These are phyloP conservation scores for Penicillium chermesinum DNA, from an alignment of 495 filamentous ascomycete genomes.

Conservation along the genomic window DNA sequence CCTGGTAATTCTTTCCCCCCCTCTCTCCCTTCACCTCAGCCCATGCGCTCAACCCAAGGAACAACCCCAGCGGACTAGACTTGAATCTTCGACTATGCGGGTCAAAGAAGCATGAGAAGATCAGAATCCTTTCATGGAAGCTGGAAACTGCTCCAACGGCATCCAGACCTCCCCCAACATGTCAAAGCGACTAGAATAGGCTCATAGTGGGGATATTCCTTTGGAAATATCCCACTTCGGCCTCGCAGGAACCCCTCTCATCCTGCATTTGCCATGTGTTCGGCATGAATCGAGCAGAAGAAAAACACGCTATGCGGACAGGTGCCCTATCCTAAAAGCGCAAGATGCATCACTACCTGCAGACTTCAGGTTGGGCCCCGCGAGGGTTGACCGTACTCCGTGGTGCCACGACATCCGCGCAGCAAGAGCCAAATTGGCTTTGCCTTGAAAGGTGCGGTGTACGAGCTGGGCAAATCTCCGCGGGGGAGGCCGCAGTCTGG, in stretches of 20 bases:
- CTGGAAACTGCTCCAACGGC: background rate
- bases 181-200: background rate
- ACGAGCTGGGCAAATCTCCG: background rate
- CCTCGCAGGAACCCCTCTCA: conserved; percentile 2
- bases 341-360: conserved; percentile 16
- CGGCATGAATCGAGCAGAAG: conserved; percentile 4
- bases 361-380: conserved; percentile 19
- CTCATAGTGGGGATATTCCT: background rate
- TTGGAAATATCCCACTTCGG: background rate
- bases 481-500: background rate
- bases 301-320: background rate
- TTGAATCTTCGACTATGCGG: background rate
- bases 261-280: conserved; percentile 17
- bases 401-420: conserved; percentile 42
- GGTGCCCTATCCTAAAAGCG: conserved; percentile 12
- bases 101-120: background rate
- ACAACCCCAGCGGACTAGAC: background rate
- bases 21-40: background rate
- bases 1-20: background rate
- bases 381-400: conserved; percentile 13
- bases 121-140: background rate
- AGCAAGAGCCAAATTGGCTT: conserved; percentile 25
- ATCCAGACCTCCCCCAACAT: background rate
- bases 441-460: conserved; percentile 17
- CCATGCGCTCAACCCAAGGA: background rate